Percentiles rank a stretch among this genome's conserved stretches.
Conservation (phyloP, 192 early-diverging fungal genomes). For the Mortierella alpina region DNA sequence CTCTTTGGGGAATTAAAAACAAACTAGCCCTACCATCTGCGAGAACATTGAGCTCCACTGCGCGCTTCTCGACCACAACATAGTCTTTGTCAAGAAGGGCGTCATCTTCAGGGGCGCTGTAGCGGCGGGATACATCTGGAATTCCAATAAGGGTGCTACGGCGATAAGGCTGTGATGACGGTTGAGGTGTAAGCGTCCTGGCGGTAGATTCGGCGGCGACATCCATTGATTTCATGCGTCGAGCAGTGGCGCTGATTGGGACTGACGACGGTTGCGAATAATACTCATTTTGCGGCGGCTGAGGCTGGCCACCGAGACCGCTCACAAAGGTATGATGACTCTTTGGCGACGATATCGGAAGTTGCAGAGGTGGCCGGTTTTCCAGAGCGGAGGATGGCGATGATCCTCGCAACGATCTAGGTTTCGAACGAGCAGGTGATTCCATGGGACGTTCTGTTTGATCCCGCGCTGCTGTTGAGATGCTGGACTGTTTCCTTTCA, state of each 20-base stretch:
- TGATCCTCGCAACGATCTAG: slow-evolving; percentile 24
- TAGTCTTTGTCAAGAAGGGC: slow-evolving; percentile 74
- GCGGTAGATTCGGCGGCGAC: slow-evolving; percentile 5
- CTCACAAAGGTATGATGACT: slow-evolving; percentile 10
- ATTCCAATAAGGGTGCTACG: slow-evolving; percentile 34
- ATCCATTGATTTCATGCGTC: slow-evolving; percentile 27
- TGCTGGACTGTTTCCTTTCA: slow-evolving; percentile 20
- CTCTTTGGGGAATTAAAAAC: background rate
- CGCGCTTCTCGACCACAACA: slow-evolving; percentile 77
- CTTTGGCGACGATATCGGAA: slow-evolving; percentile 39
- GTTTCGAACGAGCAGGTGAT: slow-evolving; percentile 18
- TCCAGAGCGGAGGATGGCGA: slow-evolving; percentile 30
- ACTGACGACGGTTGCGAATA: slow-evolving; percentile 11
- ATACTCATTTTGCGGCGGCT: slow-evolving; percentile 17
- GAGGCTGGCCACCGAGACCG: slow-evolving; percentile 7
- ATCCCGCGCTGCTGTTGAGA: slow-evolving; percentile 5
- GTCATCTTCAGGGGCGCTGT: slow-evolving; percentile 61
- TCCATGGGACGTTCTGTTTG: slow-evolving; percentile 12
- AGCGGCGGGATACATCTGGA: slow-evolving; percentile 34
- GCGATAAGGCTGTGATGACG: slow-evolving; percentile 39
- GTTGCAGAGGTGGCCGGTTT: slow-evolving; percentile 36
- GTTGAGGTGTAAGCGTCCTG: slow-evolving; percentile 23
- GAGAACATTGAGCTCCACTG: slow-evolving; percentile 79
- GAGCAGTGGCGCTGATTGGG: slow-evolving; percentile 20
- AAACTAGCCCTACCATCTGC: slow-evolving; percentile 68